phyloP scores from a whole-genome alignment of 2,329 filamentous ascomycete species.

The Westerdykella aurantiaca region DNA sequence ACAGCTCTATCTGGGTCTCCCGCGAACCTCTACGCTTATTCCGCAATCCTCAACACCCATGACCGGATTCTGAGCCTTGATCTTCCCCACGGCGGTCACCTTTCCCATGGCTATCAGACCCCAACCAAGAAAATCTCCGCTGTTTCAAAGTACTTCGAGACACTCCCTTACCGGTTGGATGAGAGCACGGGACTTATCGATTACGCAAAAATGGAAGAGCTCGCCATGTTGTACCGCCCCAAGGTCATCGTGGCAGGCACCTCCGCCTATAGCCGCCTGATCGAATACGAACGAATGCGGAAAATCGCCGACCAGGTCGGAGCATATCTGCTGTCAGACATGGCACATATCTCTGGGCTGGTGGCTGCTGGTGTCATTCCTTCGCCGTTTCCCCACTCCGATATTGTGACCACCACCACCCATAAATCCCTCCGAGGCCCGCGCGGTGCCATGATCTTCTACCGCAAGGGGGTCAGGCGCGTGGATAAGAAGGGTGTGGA shows the following conservation, averaged over 20 bases:
- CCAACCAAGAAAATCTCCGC: conserved; percentile 80
- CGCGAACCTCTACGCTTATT: conserved; percentile 79
- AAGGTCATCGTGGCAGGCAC: conserved; percentile 96
- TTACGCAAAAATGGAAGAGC: conserved; percentile 87
- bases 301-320: conserved; percentile 90
- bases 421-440: conserved; percentile 98
- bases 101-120: conserved; percentile 96
- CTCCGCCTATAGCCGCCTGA: conserved; percentile 95
- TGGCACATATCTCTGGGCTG: conserved; percentile 97
- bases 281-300: conserved; percentile 95
- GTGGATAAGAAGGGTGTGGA: conserved; percentile 88
- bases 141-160: conserved; percentile 98
- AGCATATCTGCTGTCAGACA: conserved; percentile 93
- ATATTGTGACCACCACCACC: conserved; percentile 96
- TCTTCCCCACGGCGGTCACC: conserved; percentile 89
- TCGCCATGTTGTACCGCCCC: conserved; percentile 85
- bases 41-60: conserved; percentile 84
- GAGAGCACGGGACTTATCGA: conserved; percentile 92
- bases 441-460: conserved; percentile 99
- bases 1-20: conserved; percentile 73
- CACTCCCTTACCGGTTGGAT: conserved; percentile 89
- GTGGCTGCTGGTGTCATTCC: conserved; percentile 90
- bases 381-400: conserved; percentile 84
- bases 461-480: conserved; percentile 90
- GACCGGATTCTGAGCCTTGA: conserved; percentile 96